phyloP scores from a whole-genome alignment of 140 eudicot species.

The Senecio squalidus region DNA sequence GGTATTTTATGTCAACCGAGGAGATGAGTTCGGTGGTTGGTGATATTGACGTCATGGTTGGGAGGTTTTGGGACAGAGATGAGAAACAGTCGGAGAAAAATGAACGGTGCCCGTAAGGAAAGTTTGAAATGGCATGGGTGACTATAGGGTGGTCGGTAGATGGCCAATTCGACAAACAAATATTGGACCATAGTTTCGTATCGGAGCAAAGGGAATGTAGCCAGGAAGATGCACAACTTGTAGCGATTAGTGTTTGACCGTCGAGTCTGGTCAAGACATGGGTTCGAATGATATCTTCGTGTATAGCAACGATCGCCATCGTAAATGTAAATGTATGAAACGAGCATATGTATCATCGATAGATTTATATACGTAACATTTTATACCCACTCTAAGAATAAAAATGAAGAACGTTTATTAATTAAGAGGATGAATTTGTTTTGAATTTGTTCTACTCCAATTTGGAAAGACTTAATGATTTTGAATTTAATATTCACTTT shows the following conservation, averaged over 20 bases:
- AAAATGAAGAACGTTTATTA: no score
- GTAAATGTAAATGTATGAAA: no score
- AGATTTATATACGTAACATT: no score
- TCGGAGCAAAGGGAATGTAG: constrained; percentile 23
- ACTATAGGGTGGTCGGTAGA: constrained; percentile 24
- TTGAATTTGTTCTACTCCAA: no score
- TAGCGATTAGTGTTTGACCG: constrained; percentile 29
- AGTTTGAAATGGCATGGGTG: constrained; percentile 18
- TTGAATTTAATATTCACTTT: no score
- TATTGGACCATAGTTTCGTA: constrained; percentile 43
- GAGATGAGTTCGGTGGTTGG: constrained; percentile 43
- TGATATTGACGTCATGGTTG: not conserved
- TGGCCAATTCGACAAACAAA: constrained; percentile 44
- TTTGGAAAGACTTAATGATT: no score
- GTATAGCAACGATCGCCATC: constrained; percentile 23
- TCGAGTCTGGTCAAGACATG: constrained; percentile 35
- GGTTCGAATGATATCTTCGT: constrained; percentile 21
- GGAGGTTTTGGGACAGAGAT: constrained; percentile 15
- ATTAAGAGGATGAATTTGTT: no score
- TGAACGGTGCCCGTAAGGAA: constrained; percentile 40
- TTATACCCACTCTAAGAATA: no score
- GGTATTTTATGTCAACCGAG: constrained; percentile 58
- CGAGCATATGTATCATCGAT: no score
- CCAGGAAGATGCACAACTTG: constrained; percentile 20
- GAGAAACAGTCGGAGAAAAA: constrained; percentile 44